phyloP scores from a whole-genome alignment of 2,329 filamentous ascomycete genomes.

The Fusarium foetens region DNA sequence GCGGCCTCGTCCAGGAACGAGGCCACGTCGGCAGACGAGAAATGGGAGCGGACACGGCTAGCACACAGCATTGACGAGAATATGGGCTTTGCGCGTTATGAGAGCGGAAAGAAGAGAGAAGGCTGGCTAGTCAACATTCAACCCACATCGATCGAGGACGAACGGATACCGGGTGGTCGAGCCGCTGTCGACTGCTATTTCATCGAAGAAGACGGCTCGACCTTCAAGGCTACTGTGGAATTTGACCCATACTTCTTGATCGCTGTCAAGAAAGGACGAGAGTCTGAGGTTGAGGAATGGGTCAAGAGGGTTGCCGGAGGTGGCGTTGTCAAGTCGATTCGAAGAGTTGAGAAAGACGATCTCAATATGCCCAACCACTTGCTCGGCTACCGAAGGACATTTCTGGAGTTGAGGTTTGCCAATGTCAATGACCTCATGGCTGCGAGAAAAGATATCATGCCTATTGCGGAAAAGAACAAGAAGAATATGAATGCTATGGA shows the following conservation, averaged over 20 bases:
- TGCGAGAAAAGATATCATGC: conserved; percentile 85
- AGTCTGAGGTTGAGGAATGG: conserved; percentile 97
- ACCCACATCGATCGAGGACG: conserved; percentile 86
- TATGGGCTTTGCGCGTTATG: conserved; percentile 93
- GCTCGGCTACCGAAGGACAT: conserved; percentile 87
- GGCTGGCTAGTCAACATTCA: conserved; percentile 98
- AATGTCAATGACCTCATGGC: conserved; percentile 88
- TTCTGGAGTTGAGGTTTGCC: conserved; percentile 85
- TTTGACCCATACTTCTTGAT: conserved; percentile 98
- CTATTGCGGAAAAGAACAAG: conserved; percentile 95
- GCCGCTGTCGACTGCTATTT: conserved; percentile 98
- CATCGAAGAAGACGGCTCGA: conserved; percentile 85
- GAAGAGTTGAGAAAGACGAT: conserved; percentile 89
- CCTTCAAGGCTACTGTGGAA: conserved; percentile 95
- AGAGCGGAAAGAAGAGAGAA: conserved; percentile 81
- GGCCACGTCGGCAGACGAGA: conserved; percentile 91
- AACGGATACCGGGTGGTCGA: conserved; percentile 83
- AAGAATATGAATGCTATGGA: conserved; percentile 98
- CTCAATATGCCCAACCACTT: conserved; percentile 95
- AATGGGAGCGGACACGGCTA: conserved; percentile 83
- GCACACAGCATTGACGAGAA: conserved; percentile 92
- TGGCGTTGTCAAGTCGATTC: conserved; percentile 82
- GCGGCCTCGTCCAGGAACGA: conserved; percentile 82
- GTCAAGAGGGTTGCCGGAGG: conserved; percentile 80
- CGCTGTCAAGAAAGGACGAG: conserved; percentile 86